Conservation (phyloP, 345 rosid species). For the Pugionium dolabratum region DNA sequence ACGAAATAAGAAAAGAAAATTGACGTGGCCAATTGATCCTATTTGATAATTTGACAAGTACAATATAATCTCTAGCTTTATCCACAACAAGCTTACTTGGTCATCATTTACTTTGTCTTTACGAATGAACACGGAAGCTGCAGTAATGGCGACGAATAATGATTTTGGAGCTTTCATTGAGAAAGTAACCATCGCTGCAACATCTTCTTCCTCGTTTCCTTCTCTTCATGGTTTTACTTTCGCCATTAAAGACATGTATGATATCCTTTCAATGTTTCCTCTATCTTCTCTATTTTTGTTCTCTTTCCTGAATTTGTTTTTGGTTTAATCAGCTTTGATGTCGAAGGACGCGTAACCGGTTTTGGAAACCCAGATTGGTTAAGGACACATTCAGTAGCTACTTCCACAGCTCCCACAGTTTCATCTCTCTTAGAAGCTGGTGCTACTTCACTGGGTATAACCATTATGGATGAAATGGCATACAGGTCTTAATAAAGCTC, state of each 20-base stretch:
- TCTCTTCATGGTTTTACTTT: slow-evolving; percentile 70
- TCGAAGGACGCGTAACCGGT: slow-evolving; percentile 76
- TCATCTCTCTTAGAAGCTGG: slow-evolving; percentile 64
- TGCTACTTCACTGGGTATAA: slow-evolving; percentile 68
- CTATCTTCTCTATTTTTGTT: not conserved
- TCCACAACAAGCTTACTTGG: slow-evolving; percentile 39
- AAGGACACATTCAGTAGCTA: slow-evolving; percentile 70
- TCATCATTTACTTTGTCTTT: slow-evolving; percentile 15
- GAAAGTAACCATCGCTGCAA: slow-evolving; percentile 57
- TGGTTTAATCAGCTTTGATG: slow-evolving; percentile 61
- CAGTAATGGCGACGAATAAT: slow-evolving; percentile 48
- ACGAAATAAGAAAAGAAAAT: not conserved
- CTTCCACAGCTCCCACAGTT: slow-evolving; percentile 70
- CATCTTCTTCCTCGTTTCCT: slow-evolving; percentile 48
- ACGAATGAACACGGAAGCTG: slow-evolving; percentile 17
- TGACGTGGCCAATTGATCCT: slow-evolving; percentile 18
- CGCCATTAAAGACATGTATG: slow-evolving; percentile 88
- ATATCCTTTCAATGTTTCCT: not conserved
- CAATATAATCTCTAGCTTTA: slow-evolving; percentile 2
- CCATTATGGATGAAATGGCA: slow-evolving; percentile 96
- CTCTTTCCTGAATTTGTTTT: slow-evolving; percentile 2
- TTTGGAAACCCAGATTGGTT: slow-evolving; percentile 97
- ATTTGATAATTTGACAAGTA: not conserved
- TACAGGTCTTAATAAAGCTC: slow-evolving; percentile 49
- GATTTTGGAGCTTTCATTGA: slow-evolving; percentile 86